Base-by-base conservation (phyloP, 2,329 filamentous ascomycete species). In the Acrocalymma vagum region DNA sequence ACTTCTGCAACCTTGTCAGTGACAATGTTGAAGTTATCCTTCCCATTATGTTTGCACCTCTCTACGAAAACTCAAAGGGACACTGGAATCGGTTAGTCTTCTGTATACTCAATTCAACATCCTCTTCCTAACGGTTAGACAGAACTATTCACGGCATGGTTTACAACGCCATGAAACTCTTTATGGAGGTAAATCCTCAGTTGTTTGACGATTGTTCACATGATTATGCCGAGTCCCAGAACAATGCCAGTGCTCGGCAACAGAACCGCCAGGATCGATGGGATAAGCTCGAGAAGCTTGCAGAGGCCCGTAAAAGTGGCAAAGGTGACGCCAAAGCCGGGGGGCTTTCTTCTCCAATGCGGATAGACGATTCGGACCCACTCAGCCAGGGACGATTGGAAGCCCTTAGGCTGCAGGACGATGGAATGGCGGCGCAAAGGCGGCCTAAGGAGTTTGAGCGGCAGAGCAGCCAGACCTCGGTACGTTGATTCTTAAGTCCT, bases 61-160 rank as follows among this genome's bases (percentile, higher is more conserved):
- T 99, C 20, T 99, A 96, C 62, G 94, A 99, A 72, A 99, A 99
- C 70, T 97, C 93, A 4, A 99, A 99, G 76, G 93, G 93, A 9
- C 94, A 99, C 67, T 99, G 94, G 94, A 99, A 99, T 68, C 83
- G 93, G 93, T 96, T 80, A 63, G 82, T 63, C 32, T 10, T 36
- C 26, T 15, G 13, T 24, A 30, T 6, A 21, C 18, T 22, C 26
- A 16, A 23, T 6, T n/a, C 21, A 16, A 21, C 7, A 17, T 9
- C 7, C 16, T 53, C 46, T 38, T 24, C 25, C 58, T 67, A 24
- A 69, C 31, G 8, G 4, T 4, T 8, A 21, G 16, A 13, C 53
- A 97, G 94, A 63, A 99, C 94, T 6, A 99, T 99, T 56, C 94
- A 99, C 66, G 94, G 94, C 68, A 97, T 99, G 93, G 94, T 99